phyloP scores from a whole-genome alignment of 2,329 filamentous ascomycete species.

The Fusarium nanum region DNA sequence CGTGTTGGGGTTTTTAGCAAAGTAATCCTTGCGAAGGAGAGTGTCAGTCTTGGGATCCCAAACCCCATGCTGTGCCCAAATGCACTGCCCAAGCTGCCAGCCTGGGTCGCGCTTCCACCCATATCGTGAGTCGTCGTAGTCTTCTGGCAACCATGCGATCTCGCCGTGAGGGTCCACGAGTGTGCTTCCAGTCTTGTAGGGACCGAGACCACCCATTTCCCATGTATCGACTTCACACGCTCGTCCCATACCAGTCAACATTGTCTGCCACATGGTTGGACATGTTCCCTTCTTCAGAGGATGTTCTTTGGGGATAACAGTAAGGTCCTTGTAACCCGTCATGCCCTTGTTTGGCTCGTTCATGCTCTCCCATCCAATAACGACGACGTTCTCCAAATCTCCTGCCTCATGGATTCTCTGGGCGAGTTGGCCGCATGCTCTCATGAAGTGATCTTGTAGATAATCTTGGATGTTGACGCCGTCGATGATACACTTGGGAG shows the following conservation, averaged over 20 bases:
- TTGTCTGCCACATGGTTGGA: slow-evolving; percentile 93
- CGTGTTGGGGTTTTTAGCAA: slow-evolving; percentile 79
- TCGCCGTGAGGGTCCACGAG: slow-evolving; percentile 90
- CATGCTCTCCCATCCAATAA: slow-evolving; percentile 95
- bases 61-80: slow-evolving; percentile 97
- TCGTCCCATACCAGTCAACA: slow-evolving; percentile 89
- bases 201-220: slow-evolving; percentile 93
- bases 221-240: slow-evolving; percentile 91
- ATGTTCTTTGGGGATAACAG: slow-evolving; percentile 84
- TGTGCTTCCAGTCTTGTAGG: slow-evolving; percentile 85
- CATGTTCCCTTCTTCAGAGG: slow-evolving; percentile 92
- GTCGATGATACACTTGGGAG: slow-evolving; percentile 95
- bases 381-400: slow-evolving; percentile 84
- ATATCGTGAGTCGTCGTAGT: slow-evolving; percentile 87
- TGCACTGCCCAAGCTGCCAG: slow-evolving; percentile 93
- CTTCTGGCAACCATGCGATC: slow-evolving; percentile 83
- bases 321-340: slow-evolving; percentile 84
- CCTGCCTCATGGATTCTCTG: slow-evolving; percentile 88
- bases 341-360: slow-evolving; percentile 95
- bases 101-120: slow-evolving; percentile 87
- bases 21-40: slow-evolving; percentile 87
- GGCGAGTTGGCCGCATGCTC: slow-evolving; percentile 83
- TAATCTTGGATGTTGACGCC: slow-evolving; percentile 97
- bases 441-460: slow-evolving; percentile 86
- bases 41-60: slow-evolving; percentile 87